Evolutionary conservation across 192 early-diverging fungal species (phyloP).

Genomic region (Linnemannia zychae): DNA sequence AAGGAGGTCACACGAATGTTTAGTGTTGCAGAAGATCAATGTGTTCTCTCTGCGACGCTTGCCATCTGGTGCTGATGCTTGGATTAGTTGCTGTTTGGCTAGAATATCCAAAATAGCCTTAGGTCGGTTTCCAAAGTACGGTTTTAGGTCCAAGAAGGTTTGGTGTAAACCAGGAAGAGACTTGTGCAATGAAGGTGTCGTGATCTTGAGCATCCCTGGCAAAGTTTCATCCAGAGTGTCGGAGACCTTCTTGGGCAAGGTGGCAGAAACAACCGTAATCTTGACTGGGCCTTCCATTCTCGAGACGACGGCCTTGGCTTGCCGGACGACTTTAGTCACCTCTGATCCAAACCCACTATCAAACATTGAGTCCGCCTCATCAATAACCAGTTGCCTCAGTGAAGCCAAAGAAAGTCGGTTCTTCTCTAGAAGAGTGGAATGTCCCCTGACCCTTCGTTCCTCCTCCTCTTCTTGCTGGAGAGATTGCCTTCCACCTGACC

Average conservation of each 20-base stretch:
- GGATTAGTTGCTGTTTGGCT: constrained; percentile 62
- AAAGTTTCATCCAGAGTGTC: constrained; percentile 66
- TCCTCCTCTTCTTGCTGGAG: constrained; percentile 6
- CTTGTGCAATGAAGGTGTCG: constrained; percentile 85
- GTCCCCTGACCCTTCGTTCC: constrained; percentile 22
- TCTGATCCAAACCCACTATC: constrained; percentile 83
- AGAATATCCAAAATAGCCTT: constrained; percentile 80
- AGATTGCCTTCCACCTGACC: background rate
- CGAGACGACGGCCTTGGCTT: constrained; percentile 26
- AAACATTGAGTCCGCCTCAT: constrained; percentile 96
- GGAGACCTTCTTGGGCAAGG: constrained; percentile 78
- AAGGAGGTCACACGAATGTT: constrained; percentile 68
- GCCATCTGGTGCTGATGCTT: background rate
- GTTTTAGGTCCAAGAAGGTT: constrained; percentile 80
- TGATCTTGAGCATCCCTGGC: constrained; percentile 74
- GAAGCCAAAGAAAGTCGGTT: constrained; percentile 71
- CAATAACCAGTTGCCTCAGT: constrained; percentile 81
- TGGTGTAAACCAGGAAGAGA: constrained; percentile 83
- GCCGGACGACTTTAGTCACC: constrained; percentile 66
- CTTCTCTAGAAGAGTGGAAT: constrained; percentile 35
- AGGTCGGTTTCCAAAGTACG: constrained; percentile 78
- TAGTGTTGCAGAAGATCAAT: constrained; percentile 91
- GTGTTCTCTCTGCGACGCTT: constrained; percentile 72
- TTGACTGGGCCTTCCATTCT: constrained; percentile 47
- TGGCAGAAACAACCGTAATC: constrained; percentile 77